phyloP scores from a whole-genome alignment of 306 rosid genomes.

The Castanea mollissima region DNA sequence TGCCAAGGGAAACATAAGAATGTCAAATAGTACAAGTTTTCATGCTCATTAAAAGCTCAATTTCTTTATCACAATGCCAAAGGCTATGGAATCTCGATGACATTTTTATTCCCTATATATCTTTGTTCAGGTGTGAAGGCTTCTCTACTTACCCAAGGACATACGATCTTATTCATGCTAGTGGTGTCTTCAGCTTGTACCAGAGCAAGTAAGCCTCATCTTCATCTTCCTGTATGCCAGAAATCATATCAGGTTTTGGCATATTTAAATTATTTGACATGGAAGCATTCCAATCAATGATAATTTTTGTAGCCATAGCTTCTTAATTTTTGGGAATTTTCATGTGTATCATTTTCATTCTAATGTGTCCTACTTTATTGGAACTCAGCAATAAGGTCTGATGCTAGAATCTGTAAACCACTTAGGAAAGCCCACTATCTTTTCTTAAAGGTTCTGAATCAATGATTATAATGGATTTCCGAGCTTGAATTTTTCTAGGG shows the following conservation, averaged over 20 bases:
- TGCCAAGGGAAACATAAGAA: neutral
- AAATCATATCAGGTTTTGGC: neutral
- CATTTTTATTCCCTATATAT: constrained; percentile 6
- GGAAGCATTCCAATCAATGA: constrained; percentile 9
- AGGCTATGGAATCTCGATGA: constrained; percentile 7
- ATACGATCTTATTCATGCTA: constrained; percentile 85
- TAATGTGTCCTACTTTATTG: neutral
- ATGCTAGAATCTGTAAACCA: neutral
- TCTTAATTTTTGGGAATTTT: neutral
- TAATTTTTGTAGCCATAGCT: neutral
- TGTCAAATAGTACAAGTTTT: neutral
- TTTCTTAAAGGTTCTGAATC: no score
- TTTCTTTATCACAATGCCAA: constrained; percentile 13
- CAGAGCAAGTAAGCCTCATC: constrained; percentile 56
- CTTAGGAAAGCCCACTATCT: neutral
- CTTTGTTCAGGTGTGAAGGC: constrained; percentile 91
- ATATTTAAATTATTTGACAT: neutral
- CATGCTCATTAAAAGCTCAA: neutral
- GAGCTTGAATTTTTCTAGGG: no score
- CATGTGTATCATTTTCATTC: neutral
- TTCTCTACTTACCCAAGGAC: constrained; percentile 98
- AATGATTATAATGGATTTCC: no score
- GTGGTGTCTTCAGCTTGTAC: constrained; percentile 76
- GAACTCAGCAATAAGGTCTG: neutral
- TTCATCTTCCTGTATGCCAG: constrained; percentile 25